A percentile compares a stretch with the other conserved stretches of the same genome.
Evolutionary conservation across 805 yeast species (phyloP).

Genomic region (Ogataea neopini): DNA sequence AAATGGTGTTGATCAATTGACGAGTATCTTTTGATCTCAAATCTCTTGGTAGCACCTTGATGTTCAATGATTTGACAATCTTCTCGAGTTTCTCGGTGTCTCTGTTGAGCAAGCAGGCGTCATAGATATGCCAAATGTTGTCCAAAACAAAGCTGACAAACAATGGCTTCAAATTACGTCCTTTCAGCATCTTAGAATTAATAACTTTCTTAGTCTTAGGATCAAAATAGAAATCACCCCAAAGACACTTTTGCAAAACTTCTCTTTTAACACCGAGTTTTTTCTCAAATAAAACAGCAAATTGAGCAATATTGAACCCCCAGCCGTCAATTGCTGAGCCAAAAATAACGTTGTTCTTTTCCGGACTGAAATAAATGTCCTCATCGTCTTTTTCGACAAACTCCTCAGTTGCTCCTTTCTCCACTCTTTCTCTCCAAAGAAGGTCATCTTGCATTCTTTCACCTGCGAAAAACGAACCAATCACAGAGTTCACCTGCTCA

Average conservation of each 20-base stretch:
- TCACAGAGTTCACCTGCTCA: constrained; percentile 92
- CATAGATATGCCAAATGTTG: constrained; percentile 89
- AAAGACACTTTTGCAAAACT: constrained; percentile 78
- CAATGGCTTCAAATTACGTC: constrained; percentile 67
- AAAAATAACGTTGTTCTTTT: constrained; percentile 83
- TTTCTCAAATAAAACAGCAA: constrained; percentile 81
- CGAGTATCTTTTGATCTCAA: constrained; percentile 76
- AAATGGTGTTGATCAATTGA: constrained; percentile 58
- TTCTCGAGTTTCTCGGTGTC: constrained; percentile 73
- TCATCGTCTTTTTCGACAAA: constrained; percentile 76
- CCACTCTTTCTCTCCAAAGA: constrained; percentile 68
- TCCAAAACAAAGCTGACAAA: constrained; percentile 87
- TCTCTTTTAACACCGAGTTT: constrained; percentile 83
- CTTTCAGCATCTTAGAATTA: constrained; percentile 62
- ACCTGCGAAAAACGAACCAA: constrained; percentile 91
- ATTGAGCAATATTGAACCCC: constrained; percentile 92
- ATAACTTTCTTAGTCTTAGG: constrained; percentile 85
- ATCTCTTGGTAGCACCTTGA: constrained; percentile 74
- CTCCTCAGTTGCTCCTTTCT: constrained; percentile 46
- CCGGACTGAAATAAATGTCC: constrained; percentile 85
- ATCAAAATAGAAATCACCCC: constrained; percentile 94
- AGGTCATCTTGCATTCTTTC: constrained; percentile 89
- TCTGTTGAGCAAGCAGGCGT: constrained; percentile 61
- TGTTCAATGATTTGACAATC: constrained; percentile 67
- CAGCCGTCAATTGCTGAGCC: constrained; percentile 95